Conservation (phyloP, 2,329 filamentous ascomycete species). For the Raffaelea deltoideospora region DNA sequence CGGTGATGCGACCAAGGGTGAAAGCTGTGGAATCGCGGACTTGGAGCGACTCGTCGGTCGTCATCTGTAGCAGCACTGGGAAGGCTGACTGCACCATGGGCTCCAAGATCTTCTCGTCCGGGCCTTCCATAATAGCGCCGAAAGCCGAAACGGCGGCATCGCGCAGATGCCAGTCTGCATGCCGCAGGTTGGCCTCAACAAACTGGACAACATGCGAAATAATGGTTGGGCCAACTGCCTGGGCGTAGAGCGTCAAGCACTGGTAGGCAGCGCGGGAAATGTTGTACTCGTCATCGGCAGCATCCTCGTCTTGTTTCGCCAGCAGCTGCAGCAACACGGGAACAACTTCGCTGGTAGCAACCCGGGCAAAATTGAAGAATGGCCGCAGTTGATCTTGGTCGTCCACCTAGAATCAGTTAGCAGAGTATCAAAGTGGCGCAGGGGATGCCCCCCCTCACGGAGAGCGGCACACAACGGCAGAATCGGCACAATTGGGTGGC, state of each 20-base stretch:
- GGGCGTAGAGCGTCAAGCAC: constrained; percentile 86
- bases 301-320: constrained; percentile 96
- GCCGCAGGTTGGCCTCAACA: constrained; percentile 78
- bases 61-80: constrained; percentile 76
- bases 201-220: constrained; percentile 79
- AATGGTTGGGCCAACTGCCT: constrained; percentile 73
- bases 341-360: constrained; percentile 87
- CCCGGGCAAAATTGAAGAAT: constrained; percentile 89
- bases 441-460: too few species aligned
- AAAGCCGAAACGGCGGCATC: constrained; percentile 96
- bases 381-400: constrained; percentile 68
- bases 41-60: constrained; percentile 78
- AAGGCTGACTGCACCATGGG: constrained; percentile 93
- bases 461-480: constrained; percentile 1
- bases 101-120: constrained; percentile 80
- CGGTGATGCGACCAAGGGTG: constrained; percentile 87
- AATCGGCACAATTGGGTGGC: not conserved
- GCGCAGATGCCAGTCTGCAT: constrained; percentile 85
- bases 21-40: constrained; percentile 95
- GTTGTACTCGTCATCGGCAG: constrained; percentile 94
- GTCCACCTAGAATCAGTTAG: constrained; percentile 33
- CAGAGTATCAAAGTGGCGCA: constrained; percentile 1
- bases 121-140: constrained; percentile 96
- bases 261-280: constrained; percentile 89
- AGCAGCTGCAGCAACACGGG: constrained; percentile 79